phyloP scores from a whole-genome alignment of 352 stramenopile genomes.

The Thalassiosira hispida region DNA sequence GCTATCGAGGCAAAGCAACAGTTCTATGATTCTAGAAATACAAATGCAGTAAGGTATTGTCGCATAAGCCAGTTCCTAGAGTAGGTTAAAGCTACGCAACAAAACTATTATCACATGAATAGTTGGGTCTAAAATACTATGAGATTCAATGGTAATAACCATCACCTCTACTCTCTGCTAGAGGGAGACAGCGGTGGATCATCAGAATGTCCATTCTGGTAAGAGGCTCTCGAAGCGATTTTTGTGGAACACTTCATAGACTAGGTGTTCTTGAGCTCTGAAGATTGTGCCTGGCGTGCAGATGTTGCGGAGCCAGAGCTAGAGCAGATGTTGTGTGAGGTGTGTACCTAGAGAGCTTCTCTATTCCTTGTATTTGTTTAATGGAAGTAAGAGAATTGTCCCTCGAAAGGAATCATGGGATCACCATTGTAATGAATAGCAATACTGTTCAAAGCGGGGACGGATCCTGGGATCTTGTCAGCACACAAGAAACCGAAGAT shows the following conservation, averaged over 20 bases:
- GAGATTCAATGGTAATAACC: too few relatives aligned
- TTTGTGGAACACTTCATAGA: background rate
- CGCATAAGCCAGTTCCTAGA: background rate
- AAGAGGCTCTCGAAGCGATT: background rate
- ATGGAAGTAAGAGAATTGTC: slow-evolving; percentile 71
- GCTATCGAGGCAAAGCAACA: too few relatives aligned
- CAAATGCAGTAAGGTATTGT: background rate
- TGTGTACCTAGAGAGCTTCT: too few relatives aligned
- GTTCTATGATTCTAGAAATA: too few relatives aligned
- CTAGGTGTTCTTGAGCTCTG: background rate
- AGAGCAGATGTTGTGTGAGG: background rate
- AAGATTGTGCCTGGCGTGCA: background rate
- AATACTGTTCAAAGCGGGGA: slow-evolving; percentile 57
- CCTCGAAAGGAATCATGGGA: slow-evolving; percentile 74
- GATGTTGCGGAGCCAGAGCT: background rate
- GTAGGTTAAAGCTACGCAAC: background rate
- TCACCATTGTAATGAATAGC: slow-evolving; percentile 64
- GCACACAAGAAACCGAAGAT: slow-evolving; percentile 71
- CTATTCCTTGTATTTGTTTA: background rate
- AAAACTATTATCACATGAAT: slow-evolving; percentile 5
- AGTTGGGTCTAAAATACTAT: background rate
- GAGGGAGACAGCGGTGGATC: background rate
- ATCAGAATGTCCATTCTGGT: background rate
- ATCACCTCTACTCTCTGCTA: background rate
- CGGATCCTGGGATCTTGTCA: slow-evolving; percentile 57